Percentiles rank a stretch among this genome's conserved stretches.
Conservation (phyloP, 768 basidiomycete species). For the Pisolithus albus region DNA sequence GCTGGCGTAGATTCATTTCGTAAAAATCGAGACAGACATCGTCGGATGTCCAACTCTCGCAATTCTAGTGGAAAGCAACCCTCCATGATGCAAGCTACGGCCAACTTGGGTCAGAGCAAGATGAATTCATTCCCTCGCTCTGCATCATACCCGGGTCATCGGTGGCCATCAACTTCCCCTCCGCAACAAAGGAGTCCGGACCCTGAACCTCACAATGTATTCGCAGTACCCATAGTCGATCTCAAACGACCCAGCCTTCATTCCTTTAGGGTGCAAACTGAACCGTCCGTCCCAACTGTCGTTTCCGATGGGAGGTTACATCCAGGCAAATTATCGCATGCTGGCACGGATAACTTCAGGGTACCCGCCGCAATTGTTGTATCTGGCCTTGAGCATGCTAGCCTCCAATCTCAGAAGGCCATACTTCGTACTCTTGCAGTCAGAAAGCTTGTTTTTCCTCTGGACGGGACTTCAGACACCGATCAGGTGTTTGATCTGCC, state of each 20-base stretch:
- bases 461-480: slow-evolving; percentile 10
- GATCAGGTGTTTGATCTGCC: slow-evolving; percentile 38
- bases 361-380: slow-evolving; percentile 59
- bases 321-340: slow-evolving; percentile 10
- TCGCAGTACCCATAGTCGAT: not conserved
- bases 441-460: slow-evolving; percentile 39
- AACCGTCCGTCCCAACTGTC: slow-evolving; percentile 11
- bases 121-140: slow-evolving; percentile 20
- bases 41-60: slow-evolving; percentile 16
- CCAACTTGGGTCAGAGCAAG: slow-evolving; percentile 21
- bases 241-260: slow-evolving; percentile 6
- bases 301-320: slow-evolving; percentile 7
- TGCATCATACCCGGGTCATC: slow-evolving; percentile 13
- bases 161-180: slow-evolving; percentile 11
- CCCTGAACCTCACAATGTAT: slow-evolving; percentile 8
- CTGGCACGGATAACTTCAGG: slow-evolving; percentile 19
- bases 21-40: slow-evolving; percentile 14
- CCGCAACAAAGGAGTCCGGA: slow-evolving; percentile 11
- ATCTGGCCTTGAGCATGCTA: slow-evolving; percentile 63
- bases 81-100: slow-evolving; percentile 9
- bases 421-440: slow-evolving; percentile 49
- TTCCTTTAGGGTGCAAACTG: slow-evolving; percentile 8
- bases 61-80: slow-evolving; percentile 14
- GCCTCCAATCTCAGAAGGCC: slow-evolving; percentile 48
- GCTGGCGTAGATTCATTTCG: slow-evolving; percentile 11